phyloP scores from a whole-genome alignment of 1,139 yeast species.

The Yamadazyma triangularis region DNA sequence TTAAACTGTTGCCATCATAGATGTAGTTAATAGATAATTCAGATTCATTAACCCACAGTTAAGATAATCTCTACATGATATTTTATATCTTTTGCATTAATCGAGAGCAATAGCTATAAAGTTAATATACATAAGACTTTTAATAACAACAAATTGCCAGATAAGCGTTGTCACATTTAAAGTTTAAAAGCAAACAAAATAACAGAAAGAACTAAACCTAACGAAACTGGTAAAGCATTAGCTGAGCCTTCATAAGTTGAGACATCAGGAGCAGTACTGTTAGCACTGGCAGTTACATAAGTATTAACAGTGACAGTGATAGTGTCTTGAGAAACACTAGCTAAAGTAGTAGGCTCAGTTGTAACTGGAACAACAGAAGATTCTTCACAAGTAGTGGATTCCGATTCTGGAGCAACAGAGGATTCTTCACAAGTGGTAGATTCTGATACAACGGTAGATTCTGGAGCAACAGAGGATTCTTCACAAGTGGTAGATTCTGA shows the following conservation, averaged over 20 bases:
- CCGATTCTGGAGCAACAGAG: background rate
- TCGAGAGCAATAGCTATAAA: too few species aligned
- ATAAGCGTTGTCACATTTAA: conserved; percentile 5
- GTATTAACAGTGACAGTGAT: background rate
- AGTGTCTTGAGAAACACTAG: background rate
- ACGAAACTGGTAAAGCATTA: conserved; percentile 14
- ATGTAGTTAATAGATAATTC: too few species aligned
- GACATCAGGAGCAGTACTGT: conserved; percentile 3
- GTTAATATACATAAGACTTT: too few species aligned
- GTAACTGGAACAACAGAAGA: conserved; percentile 2
- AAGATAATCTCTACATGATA: too few species aligned
- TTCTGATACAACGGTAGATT: conserved; percentile 1
- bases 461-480: background rate
- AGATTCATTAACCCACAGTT: too few species aligned
- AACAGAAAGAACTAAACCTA: conserved; percentile 19
- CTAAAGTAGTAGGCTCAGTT: background rate
- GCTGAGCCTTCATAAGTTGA: conserved; percentile 16
- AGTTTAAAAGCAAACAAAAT: conserved; percentile 12
- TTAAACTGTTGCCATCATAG: too few species aligned
- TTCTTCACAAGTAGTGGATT: conserved; percentile 4
- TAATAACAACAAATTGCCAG: too few species aligned
- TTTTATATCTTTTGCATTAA: too few species aligned
- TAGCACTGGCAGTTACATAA: background rate
- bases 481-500: conserved; percentile 1
- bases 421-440: conserved; percentile 2